phyloP scores from a whole-genome alignment of 345 rosid genomes.

The Citrus maxima region DNA sequence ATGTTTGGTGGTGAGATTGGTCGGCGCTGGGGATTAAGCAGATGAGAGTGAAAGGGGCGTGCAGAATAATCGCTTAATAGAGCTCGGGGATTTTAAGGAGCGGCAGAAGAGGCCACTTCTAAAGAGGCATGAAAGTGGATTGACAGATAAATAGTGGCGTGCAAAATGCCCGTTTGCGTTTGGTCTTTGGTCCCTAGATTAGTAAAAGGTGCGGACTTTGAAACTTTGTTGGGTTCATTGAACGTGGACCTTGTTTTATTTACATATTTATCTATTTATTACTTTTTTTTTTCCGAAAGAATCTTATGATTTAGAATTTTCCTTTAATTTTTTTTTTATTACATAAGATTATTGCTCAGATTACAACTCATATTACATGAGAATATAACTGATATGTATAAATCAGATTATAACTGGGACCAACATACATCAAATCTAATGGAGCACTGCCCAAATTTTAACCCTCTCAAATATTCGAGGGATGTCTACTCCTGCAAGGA shows the following conservation, averaged over 20 bases:
- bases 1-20: not conserved
- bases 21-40: not conserved
- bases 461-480: no score
- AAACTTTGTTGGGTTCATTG: conserved; percentile 9
- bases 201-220: not conserved
- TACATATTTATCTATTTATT: no score
- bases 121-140: not conserved
- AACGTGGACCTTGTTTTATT: conserved; percentile 8
- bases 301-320: not conserved
- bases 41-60: not conserved
- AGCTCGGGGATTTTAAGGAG: not conserved
- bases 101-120: not conserved
- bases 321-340: no score
- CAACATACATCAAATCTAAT: no score
- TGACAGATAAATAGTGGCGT: not conserved
- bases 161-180: not conserved
- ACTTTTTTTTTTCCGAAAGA: not conserved
- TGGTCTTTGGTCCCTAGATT: not conserved
- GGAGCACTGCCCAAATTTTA: no score
- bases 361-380: no score
- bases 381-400: no score
- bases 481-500: no score
- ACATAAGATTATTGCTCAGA: no score
- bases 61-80: no score
- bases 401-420: no score